phyloP scores from a whole-genome alignment of 108 stramenopile genomes.

The Nitzschia sp. region DNA sequence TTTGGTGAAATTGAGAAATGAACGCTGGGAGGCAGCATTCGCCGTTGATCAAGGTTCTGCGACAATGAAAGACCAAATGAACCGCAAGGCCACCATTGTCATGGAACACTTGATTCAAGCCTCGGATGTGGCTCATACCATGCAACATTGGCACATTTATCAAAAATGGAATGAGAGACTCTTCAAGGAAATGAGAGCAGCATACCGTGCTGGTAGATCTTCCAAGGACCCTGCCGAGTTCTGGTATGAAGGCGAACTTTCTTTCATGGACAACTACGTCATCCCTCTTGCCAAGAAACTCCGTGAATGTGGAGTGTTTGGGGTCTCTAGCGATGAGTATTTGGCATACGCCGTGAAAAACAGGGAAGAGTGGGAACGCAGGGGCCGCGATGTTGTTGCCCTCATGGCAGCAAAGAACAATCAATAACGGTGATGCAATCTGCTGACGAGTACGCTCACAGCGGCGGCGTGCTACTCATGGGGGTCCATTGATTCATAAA shows the following conservation, averaged over 20 bases:
- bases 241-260: conserved; percentile 27
- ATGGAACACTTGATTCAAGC: conserved; percentile 48
- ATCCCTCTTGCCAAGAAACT: conserved; percentile 26
- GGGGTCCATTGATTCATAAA: too few relatives aligned
- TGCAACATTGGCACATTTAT: conserved; percentile 55
- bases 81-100: conserved; percentile 26
- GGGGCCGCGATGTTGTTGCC: conserved; percentile 10
- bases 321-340: conserved; percentile 25
- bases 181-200: conserved; percentile 41
- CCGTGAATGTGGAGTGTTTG: conserved; percentile 23
- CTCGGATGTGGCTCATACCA: conserved; percentile 44
- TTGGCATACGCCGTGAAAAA: conserved; percentile 26
- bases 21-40: conserved; percentile 11
- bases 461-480: too few relatives aligned
- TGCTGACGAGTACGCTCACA: too few relatives aligned
- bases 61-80: neutral
- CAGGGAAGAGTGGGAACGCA: conserved; percentile 13
- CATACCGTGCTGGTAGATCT: conserved; percentile 1
- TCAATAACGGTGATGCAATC: too few relatives aligned
- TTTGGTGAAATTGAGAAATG: neutral
- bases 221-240: conserved; percentile 6
- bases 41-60: neutral
- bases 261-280: conserved; percentile 20
- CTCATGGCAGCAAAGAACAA: neutral
- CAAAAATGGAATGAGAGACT: conserved; percentile 51